Conservation (phyloP, 1,284 basidiomycete genomes). For the Anthracocystis walkeri region DNA sequence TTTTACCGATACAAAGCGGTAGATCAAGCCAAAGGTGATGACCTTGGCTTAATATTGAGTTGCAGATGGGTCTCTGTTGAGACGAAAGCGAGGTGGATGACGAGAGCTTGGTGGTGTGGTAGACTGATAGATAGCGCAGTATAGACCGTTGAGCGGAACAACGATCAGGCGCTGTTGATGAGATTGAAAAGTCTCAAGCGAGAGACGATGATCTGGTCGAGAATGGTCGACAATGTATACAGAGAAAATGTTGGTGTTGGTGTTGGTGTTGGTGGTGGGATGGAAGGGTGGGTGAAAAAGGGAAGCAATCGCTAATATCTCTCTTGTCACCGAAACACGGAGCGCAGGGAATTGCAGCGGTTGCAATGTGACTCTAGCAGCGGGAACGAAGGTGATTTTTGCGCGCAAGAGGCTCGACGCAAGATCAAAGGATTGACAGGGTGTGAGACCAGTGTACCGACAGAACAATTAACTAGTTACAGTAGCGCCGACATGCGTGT, state of each 20-base stretch:
- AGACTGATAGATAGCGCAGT: not conserved
- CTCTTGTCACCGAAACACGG: not conserved
- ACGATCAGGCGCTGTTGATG: not conserved
- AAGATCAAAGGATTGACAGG: no score
- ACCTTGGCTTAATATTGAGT: not conserved
- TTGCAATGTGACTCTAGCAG: no score
- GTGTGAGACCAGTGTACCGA: no score
- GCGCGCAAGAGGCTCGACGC: no score
- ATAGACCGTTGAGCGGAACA: not conserved
- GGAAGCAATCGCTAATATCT: slow-evolving; percentile 5
- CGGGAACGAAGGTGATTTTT: not conserved
- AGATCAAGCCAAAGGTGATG: not conserved
- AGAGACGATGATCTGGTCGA: slow-evolving; percentile 13
- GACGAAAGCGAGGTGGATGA: not conserved
- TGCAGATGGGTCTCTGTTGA: not conserved
- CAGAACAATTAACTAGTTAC: no score
- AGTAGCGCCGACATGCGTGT: no score
- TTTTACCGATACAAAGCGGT: not conserved
- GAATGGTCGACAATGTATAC: slow-evolving; percentile 28
- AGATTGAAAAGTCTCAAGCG: not conserved
- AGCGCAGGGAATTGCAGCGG: not conserved
- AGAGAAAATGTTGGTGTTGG: slow-evolving; percentile 3
- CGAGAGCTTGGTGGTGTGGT: not conserved
- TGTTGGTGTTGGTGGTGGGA: no score
- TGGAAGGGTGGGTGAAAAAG: not conserved